Conservation (phyloP, 331 rosid genomes). For the Arachis monticola region DNA sequence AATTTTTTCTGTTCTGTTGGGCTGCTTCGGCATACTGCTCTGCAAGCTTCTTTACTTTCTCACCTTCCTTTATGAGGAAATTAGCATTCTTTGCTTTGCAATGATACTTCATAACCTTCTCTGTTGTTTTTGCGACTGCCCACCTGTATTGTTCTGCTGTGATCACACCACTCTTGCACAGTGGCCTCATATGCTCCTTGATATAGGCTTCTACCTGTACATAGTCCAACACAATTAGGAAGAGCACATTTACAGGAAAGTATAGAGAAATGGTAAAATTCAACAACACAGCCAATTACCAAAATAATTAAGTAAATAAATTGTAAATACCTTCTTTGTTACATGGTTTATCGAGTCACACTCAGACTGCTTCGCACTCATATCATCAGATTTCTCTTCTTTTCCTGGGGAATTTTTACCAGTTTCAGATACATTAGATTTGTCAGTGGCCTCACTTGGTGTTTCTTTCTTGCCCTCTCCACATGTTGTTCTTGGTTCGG, state of each 20-base stretch:
- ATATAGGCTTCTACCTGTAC: constrained; percentile 88
- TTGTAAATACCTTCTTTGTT: constrained; percentile 62
- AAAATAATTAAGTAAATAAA: background rate
- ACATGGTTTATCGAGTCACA: constrained; percentile 52
- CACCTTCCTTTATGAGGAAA: constrained; percentile 95
- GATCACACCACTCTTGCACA: constrained; percentile 93
- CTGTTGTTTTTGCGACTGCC: constrained; percentile 87
- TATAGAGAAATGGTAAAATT: background rate
- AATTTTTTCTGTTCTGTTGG: constrained; percentile 59
- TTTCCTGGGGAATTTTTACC: constrained; percentile 39
- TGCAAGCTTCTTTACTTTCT: constrained; percentile 96
- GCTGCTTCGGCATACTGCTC: constrained; percentile 92
- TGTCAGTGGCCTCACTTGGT: constrained; percentile 38
- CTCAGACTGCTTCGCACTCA: constrained; percentile 50
- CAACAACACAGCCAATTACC: background rate
- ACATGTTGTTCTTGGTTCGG: constrained; percentile 40
- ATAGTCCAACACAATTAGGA: constrained; percentile 27
- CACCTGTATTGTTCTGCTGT: constrained; percentile 88
- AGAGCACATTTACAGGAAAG: background rate
- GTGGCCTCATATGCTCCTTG: constrained; percentile 91
- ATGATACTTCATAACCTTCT: constrained; percentile 91
- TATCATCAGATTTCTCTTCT: constrained; percentile 51
- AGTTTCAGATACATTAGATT: constrained; percentile 40
- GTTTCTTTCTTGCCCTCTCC: constrained; percentile 48
- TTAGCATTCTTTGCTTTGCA: constrained; percentile 82